These are phyloP conservation scores for Thyridium curvatum DNA, from an alignment of 2,329 filamentous ascomycete genomes.

Conservation along the genomic window DNA sequence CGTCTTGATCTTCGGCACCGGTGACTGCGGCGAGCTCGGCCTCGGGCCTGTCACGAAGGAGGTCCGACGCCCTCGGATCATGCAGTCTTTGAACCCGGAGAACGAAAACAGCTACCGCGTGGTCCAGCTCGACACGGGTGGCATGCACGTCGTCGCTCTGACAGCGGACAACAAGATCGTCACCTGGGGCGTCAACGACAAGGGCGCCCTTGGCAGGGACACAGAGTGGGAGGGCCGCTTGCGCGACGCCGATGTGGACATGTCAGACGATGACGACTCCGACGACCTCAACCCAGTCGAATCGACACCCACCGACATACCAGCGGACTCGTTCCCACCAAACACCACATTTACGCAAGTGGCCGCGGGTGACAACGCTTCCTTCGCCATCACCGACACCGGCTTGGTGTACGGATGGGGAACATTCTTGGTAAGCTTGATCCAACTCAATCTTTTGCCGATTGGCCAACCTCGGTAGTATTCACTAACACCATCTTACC, in stretches of 20 bases:
- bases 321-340: constrained; percentile 43
- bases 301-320: constrained; percentile 48
- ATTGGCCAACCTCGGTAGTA: not conserved
- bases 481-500: no score
- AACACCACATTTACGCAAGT: constrained; percentile 52
- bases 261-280: constrained; percentile 23
- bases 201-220: not conserved
- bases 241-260: not conserved
- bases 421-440: constrained; percentile 56
- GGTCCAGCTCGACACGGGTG: not conserved
- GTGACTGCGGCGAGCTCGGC: constrained; percentile 7
- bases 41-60: constrained; percentile 2
- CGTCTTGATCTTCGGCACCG: constrained; percentile 6
- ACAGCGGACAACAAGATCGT: not conserved
- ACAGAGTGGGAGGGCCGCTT: not conserved
- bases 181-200: not conserved
- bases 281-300: constrained; percentile 55
- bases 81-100: not conserved
- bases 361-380: constrained; percentile 53
- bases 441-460: constrained; percentile 4
- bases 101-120: not conserved
- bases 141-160: not conserved
- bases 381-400: constrained; percentile 55
- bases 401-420: constrained; percentile 62
- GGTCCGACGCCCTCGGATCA: not conserved